These are phyloP conservation scores for Gillenia trifoliata DNA, from an alignment of 306 rosid genomes.

Conservation along the genomic window DNA sequence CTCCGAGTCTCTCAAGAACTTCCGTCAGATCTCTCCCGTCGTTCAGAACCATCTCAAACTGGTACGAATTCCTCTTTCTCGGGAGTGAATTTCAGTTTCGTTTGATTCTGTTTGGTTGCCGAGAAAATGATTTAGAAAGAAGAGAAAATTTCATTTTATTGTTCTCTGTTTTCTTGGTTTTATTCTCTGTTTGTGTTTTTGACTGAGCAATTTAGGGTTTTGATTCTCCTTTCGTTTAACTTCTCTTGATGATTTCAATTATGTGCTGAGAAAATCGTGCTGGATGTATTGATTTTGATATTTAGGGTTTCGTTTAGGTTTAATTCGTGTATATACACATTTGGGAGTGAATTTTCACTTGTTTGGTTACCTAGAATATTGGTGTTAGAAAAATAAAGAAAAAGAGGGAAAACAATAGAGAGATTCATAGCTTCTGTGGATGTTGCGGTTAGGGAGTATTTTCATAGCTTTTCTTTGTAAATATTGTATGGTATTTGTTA, in stretches of 20 bases:
- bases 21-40: conserved; percentile 63
- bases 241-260: background rate
- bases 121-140: background rate
- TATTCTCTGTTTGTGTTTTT: background rate
- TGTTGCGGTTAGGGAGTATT: background rate
- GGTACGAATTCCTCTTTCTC: conserved; percentile 23
- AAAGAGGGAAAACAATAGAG: background rate
- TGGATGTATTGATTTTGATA: background rate
- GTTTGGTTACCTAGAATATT: background rate
- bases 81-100: background rate
- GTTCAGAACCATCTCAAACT: conserved; percentile 70
- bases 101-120: background rate
- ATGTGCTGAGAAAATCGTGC: background rate
- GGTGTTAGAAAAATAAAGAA: background rate
- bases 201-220: background rate
- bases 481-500: background rate
- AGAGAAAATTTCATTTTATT: background rate
- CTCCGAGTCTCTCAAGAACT: conserved; percentile 67
- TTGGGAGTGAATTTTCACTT: background rate
- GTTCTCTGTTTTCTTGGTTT: background rate
- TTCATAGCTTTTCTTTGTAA: background rate
- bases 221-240: background rate
- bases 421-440: background rate
- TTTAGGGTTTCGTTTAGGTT: background rate
- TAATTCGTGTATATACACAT: background rate